These are phyloP conservation scores for Trichoderma koningiopsis DNA, from an alignment of 2,329 filamentous ascomycete species.

Conservation along the genomic window DNA sequence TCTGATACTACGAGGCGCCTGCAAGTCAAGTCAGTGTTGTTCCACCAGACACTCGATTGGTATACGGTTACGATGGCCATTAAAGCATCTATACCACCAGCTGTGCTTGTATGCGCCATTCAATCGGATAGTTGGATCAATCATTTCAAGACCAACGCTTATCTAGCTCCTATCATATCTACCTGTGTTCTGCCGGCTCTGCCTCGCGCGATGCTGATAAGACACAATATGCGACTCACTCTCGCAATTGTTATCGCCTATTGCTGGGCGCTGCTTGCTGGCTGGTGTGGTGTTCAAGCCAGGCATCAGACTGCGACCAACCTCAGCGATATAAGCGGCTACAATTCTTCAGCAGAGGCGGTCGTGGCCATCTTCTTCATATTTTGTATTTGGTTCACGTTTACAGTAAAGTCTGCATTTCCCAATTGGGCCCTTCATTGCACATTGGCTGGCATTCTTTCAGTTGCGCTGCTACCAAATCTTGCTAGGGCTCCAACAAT, in stretches of 20 bases:
- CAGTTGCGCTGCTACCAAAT: background rate
- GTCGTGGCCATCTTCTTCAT: background rate
- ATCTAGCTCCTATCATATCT: background rate
- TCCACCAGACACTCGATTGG: background rate
- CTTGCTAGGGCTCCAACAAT: background rate
- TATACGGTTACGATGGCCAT: background rate
- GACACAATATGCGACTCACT: background rate
- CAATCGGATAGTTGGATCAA: background rate
- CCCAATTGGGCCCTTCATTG: background rate
- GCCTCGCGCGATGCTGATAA: background rate
- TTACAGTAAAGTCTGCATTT: background rate
- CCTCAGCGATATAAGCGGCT: background rate
- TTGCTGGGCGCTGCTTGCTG: background rate
- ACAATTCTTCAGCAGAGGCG: background rate
- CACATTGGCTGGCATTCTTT: background rate
- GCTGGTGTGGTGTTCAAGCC: background rate
- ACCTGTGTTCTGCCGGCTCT: background rate
- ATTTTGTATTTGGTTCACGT: background rate
- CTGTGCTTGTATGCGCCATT: constrained; percentile 6
- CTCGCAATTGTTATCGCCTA: background rate
- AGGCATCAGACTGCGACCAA: background rate
- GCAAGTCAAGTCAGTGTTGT: background rate
- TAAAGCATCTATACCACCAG: constrained; percentile 2
- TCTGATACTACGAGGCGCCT: background rate
- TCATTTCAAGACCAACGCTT: background rate